Evolutionary conservation across 306 rosid species (phyloP), one percentile per base, ranked within the genome.

Genomic region (Trifolium repens): DNA sequence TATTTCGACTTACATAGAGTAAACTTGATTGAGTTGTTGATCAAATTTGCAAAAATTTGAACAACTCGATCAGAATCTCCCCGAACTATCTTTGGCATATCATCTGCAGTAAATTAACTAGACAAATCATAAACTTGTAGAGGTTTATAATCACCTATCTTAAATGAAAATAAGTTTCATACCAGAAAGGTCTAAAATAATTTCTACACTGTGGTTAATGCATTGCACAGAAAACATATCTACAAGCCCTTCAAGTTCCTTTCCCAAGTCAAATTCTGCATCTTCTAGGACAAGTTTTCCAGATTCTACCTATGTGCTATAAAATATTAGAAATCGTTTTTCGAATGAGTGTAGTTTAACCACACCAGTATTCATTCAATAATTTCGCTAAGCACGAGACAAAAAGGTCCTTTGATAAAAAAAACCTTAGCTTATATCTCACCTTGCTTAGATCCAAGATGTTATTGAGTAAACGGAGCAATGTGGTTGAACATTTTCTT

Each of bases 161-260:
- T 27, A 61, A 67, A 24, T 30, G 40, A 69, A 80, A 60, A 58
- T 30, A 61, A 14, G 54, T 71, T 57, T 55, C 80, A 72, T 89
- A 90, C 98, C 98, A 54, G 99, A 89, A 50, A 94, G 89, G 78
- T 94, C 96, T 85, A 94, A 80, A 65, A 92, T 86, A 81, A 92
- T 90, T 87, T 94, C 99, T 79, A 94, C 98, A 69, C 77, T 92
- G 78, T 94, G 96, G 82, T 92, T 92, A 72, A 92, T 84, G 87
- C 99, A 88, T 50, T 94, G 99, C 84, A 92, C 99, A 30, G 99
- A 94, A 78, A 94, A 94, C 98, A 94, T 90, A 83, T 94, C 99
- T n/a, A 90, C 90, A 61, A 94, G 93, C 46, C 99, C 99, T 85
- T 94, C 99, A 47, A 94, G 99, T 78, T 94, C 99, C 76, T 96